Base-by-base conservation (phyloP, 2,329 filamentous ascomycete genomes). In the Aureobasidium pullulans region DNA sequence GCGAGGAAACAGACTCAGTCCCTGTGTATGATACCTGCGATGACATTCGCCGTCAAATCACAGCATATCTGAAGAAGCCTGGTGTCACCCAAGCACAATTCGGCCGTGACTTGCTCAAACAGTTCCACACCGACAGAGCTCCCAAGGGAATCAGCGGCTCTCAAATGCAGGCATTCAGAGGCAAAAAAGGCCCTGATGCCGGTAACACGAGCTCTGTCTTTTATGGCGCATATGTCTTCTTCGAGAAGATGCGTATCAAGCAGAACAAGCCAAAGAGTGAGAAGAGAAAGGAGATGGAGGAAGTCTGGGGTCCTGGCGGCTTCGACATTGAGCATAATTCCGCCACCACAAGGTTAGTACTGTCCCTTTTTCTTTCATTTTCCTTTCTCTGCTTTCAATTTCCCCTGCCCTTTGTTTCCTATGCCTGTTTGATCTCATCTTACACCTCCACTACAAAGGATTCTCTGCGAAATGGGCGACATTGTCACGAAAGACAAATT, bases 11-110 rank as follows among this genome's bases (percentile, higher is more conserved):
- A 1, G 72, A 75, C 32, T 65, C 60, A 0, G 80, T 84, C 6
- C 69, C 71, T 0, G 70, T 85, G 29, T 84, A 73, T 65, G 81
- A 85, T 62, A 81, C 78, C 3, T 85, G 82, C 69, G 78, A 84
- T 62, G 79, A 81, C 53, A 67, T 85, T 13, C 78, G 83, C 50
- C 76, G 74, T 66, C 84, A 85, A 72, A 83, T 85, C 65, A 74
- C 73, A 29, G 75, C 76, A 1, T 71, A 80, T 61, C 71, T 85
- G 11, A 67, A 69, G 15, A 72, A 76, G 42, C 72, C 76, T 0
- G 72, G 72, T 46, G 71, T 82, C 50, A 82, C 77, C 0, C 76
- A 82, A 65, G 78, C 81, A 1, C 72, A 70, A 13, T 81, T 85
- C 65, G 71, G 77, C 23, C 76, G 80, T 36, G 74, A 78, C 43